phyloP scores from a whole-genome alignment of 768 basidiomycete genomes.

The Mycena chlorophos region DNA sequence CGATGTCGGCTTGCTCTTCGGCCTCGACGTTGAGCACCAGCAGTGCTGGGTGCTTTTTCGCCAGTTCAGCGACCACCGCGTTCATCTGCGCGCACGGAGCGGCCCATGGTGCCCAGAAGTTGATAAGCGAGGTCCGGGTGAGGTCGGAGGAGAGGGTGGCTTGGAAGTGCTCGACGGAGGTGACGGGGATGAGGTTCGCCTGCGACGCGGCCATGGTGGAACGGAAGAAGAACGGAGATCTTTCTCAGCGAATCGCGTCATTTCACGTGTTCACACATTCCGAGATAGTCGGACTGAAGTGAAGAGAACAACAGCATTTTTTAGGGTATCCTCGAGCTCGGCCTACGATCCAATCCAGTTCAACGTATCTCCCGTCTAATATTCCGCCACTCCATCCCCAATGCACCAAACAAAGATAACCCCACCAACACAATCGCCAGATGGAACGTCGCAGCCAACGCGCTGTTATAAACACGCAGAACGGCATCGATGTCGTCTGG shows the following conservation, averaged over 20 bases:
- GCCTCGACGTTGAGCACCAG: constrained; percentile 88
- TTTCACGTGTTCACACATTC: too few species aligned
- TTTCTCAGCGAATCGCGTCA: not conserved
- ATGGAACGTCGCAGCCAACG: not conserved
- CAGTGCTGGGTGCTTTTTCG: constrained; percentile 65
- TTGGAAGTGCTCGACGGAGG: constrained; percentile 73
- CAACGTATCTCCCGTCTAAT: not conserved
- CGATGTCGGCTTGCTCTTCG: constrained; percentile 75
- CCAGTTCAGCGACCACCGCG: constrained; percentile 68
- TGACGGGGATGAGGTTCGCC: constrained; percentile 35
- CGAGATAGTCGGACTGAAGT: too few species aligned
- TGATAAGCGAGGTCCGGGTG: constrained; percentile 77
- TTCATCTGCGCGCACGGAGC: constrained; percentile 91
- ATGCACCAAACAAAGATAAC: not conserved
- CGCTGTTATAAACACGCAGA: constrained; percentile 4
- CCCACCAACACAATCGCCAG: not conserved
- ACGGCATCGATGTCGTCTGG: not conserved
- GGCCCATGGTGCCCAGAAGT: constrained; percentile 95
- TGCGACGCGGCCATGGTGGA: constrained; percentile 25
- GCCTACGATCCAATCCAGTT: too few species aligned
- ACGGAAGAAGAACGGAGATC: too few species aligned
- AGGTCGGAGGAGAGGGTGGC: constrained; percentile 74
- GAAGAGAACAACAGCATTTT: too few species aligned
- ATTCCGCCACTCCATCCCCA: not conserved
- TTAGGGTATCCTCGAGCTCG: too few species aligned